phyloP scores from a whole-genome alignment of 768 basidiomycete species.

The Psilocybe subaeruginosa region DNA sequence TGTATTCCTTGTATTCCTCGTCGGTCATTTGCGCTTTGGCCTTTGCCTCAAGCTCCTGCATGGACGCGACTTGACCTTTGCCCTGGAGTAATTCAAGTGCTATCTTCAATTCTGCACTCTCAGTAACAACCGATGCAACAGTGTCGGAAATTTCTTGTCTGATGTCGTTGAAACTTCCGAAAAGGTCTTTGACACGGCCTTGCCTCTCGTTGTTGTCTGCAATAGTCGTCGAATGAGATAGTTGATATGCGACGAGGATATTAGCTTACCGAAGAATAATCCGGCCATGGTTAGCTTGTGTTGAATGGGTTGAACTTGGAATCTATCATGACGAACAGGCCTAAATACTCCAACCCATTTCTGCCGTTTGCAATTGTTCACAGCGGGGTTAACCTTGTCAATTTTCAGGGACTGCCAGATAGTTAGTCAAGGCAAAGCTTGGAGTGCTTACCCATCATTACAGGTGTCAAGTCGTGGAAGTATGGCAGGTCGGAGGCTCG shows the following conservation, averaged over 20 bases:
- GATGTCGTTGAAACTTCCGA: background rate
- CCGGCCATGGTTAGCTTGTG: too few relatives aligned
- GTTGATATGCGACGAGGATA: background rate
- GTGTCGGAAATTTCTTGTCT: background rate
- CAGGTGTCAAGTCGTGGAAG: too few relatives aligned
- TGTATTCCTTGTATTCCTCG: background rate
- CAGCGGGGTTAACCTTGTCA: background rate
- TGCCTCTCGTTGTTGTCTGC: background rate
- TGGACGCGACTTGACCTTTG: background rate
- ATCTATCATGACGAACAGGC: background rate
- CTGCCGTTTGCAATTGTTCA: background rate
- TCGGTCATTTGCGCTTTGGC: background rate
- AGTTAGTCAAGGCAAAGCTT: too few relatives aligned
- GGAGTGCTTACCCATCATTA: too few relatives aligned
- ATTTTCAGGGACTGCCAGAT: too few relatives aligned
- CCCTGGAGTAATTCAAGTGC: background rate
- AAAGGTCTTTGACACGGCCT: background rate
- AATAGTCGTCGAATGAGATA: background rate
- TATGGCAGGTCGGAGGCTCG: too few relatives aligned
- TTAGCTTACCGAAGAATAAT: too few relatives aligned
- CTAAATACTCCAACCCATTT: background rate
- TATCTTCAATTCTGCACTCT: background rate
- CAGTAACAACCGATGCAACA: background rate
- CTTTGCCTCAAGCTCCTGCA: conserved; percentile 1
- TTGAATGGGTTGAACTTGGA: background rate